These are phyloP conservation scores for Acacia crassicarpa DNA, from an alignment of 306 rosid species.

Conservation along the genomic window DNA sequence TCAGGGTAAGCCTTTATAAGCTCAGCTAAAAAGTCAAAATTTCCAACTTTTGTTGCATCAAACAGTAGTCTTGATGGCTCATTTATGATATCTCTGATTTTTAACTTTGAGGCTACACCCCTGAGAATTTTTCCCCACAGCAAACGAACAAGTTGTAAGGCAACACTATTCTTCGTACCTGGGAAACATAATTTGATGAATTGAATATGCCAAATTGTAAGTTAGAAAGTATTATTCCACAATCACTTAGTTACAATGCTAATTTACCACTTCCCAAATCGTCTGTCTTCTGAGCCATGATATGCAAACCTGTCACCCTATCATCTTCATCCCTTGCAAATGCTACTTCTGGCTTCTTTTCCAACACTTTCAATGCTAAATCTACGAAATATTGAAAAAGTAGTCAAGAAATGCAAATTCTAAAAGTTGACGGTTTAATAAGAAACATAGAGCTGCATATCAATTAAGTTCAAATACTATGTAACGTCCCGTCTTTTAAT, in stretches of 20 bases:
- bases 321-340: no score
- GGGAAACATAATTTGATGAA: neutral
- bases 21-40: conserved; percentile 38
- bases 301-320: conserved; percentile 9
- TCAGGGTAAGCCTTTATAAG: conserved; percentile 25
- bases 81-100: neutral
- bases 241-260: no score
- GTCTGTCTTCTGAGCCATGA: conserved; percentile 24
- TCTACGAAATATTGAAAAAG: no score
- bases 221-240: no score
- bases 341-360: no score
- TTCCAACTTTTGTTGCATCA: conserved; percentile 37
- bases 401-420: no score
- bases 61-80: conserved; percentile 22
- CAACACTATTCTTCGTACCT: conserved; percentile 19
- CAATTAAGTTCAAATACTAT: no score
- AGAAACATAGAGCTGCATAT: no score
- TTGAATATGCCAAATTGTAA: neutral
- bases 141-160: conserved; percentile 17
- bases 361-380: no score
- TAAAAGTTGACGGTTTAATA: no score
- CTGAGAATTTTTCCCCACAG: conserved; percentile 20
- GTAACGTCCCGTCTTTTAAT: no score
- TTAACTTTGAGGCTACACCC: accelerated
- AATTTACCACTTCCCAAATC: conserved; percentile 20